Evolutionary conservation across 345 rosid species (phyloP).

Genomic region (Aegle marmelos): DNA sequence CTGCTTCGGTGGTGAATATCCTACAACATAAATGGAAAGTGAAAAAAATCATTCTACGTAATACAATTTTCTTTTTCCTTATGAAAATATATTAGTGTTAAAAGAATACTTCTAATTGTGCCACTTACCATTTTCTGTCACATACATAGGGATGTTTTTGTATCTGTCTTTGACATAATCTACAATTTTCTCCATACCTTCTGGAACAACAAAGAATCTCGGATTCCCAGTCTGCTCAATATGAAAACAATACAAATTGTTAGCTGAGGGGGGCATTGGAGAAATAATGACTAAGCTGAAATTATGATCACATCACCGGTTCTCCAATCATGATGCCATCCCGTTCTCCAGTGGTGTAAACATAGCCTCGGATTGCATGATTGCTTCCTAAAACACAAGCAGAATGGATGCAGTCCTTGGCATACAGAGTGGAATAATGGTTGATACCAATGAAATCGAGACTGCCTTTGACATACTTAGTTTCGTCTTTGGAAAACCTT

Average conservation of each 20-base stretch:
- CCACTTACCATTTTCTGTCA: conserved; percentile 43
- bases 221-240: conserved; percentile 27
- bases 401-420: conserved; percentile 48
- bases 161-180: conserved; percentile 35
- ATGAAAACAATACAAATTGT: background rate
- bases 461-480: conserved; percentile 35
- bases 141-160: conserved; percentile 40
- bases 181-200: conserved; percentile 44
- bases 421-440: conserved; percentile 40
- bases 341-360: conserved; percentile 34
- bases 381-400: conserved; percentile 26
- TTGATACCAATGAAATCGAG: conserved; percentile 45
- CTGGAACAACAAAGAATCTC: conserved; percentile 38
- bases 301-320: conserved; percentile 16
- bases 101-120: background rate
- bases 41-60: background rate
- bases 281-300: background rate
- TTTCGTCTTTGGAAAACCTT: conserved; percentile 29
- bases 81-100: background rate
- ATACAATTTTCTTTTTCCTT: background rate
- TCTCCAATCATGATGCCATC: conserved; percentile 35
- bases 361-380: conserved; percentile 36
- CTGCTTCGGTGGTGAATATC: conserved; percentile 24
- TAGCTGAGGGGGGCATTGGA: background rate
- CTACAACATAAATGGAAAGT: conserved; percentile 11